phyloP scores from a whole-genome alignment of 768 basidiomycete species.

The Leccinellum rugosiceps region DNA sequence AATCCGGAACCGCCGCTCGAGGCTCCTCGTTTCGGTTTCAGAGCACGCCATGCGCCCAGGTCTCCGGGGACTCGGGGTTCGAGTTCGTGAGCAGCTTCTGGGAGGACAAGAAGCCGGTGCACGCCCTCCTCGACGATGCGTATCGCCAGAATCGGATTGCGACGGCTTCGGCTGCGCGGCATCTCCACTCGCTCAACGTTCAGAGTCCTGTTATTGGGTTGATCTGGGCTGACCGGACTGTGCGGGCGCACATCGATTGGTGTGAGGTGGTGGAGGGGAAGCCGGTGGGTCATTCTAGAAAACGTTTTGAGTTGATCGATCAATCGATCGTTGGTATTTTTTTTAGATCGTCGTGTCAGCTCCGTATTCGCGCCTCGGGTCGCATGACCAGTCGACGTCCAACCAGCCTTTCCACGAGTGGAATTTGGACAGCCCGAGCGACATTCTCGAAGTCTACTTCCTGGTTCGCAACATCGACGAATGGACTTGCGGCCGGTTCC shows the following conservation, averaged over 20 bases:
- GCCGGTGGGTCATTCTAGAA: slow-evolving; percentile 30
- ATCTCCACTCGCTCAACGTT: slow-evolving; percentile 46
- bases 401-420: slow-evolving; percentile 44
- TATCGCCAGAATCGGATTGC: slow-evolving; percentile 59
- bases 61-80: slow-evolving; percentile 46
- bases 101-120: slow-evolving; percentile 59
- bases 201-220: slow-evolving; percentile 49
- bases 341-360: slow-evolving; percentile 48
- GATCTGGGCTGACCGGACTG: slow-evolving; percentile 50
- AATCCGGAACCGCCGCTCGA: slow-evolving; percentile 36
- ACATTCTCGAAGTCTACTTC: slow-evolving; percentile 49
- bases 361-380: slow-evolving; percentile 35
- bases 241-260: slow-evolving; percentile 58
- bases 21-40: slow-evolving; percentile 51
- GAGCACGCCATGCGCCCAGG: slow-evolving; percentile 45
- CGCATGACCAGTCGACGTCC: slow-evolving; percentile 9
- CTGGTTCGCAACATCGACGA: slow-evolving; percentile 50
- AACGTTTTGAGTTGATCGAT: neutral
- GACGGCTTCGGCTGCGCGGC: slow-evolving; percentile 47
- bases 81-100: slow-evolving; percentile 54
- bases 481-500: slow-evolving; percentile 48
- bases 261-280: slow-evolving; percentile 34
- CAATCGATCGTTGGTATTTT: neutral
- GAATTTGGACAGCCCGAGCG: slow-evolving; percentile 41
- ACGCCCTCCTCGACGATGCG: slow-evolving; percentile 47